phyloP scores from a whole-genome alignment of 108 stramenopile genomes.

The Pseudonitzschia delicatissima region DNA sequence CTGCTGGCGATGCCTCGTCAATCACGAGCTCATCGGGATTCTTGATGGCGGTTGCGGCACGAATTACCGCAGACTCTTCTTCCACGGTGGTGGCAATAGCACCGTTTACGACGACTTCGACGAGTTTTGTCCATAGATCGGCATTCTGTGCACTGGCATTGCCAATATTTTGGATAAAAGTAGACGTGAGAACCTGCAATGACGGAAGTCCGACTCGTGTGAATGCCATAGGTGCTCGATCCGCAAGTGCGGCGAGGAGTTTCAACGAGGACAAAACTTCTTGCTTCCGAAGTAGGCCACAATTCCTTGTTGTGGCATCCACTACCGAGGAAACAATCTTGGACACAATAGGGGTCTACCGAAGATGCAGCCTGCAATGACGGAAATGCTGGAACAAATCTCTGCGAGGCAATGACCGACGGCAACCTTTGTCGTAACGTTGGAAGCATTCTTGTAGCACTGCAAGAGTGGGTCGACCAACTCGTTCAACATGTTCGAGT shows the following conservation, averaged over 20 bases:
- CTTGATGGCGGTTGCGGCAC: background rate
- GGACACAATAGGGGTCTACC: slow-evolving; percentile 12
- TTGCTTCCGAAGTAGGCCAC: background rate
- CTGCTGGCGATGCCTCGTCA: slow-evolving; percentile 28
- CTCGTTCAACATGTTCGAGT: slow-evolving; percentile 34
- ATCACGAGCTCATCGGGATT: slow-evolving; percentile 33
- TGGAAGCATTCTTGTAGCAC: background rate
- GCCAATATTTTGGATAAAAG: slow-evolving; percentile 15
- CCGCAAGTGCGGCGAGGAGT: slow-evolving; percentile 51
- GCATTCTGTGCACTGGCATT: background rate
- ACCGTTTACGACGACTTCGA: slow-evolving; percentile 38
- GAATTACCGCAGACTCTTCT: background rate
- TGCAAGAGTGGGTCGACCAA: slow-evolving; percentile 45
- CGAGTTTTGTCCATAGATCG: slow-evolving; percentile 3
- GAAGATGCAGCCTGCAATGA: slow-evolving; percentile 8
- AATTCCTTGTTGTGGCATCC: slow-evolving; percentile 12
- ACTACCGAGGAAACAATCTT: slow-evolving; percentile 15
- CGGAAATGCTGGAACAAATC: slow-evolving; percentile 32
- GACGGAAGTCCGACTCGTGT: slow-evolving; percentile 20
- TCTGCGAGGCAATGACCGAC: slow-evolving; percentile 66
- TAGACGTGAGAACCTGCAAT: background rate
- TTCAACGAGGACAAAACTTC: slow-evolving; percentile 24
- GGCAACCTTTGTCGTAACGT: background rate
- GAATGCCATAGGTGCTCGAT: slow-evolving; percentile 53
- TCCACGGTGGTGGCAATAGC: slow-evolving; percentile 41